Evolutionary conservation across 495 filamentous ascomycete genomes (phyloP).

Genomic region (Ascodesmis nigricans): DNA sequence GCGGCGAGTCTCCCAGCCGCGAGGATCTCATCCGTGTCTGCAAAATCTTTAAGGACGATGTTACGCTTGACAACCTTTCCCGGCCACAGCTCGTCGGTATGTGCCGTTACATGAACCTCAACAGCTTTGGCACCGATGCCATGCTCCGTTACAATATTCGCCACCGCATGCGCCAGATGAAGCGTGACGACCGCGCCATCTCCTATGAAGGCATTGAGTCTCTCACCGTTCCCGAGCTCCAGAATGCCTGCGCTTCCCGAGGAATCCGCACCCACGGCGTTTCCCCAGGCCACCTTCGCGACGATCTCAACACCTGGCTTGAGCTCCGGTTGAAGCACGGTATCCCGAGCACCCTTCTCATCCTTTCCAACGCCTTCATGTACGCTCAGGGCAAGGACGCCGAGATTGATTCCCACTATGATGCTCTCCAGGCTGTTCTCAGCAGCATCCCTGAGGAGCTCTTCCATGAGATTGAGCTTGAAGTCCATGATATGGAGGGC

Average conservation of each 20-base stretch:
- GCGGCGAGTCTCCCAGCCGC: conserved; percentile 67
- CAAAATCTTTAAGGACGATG: conserved; percentile 97
- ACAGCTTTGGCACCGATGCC: conserved; percentile 85
- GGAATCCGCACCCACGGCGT: conserved; percentile 84
- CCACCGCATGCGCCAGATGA: conserved; percentile 97
- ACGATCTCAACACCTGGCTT: conserved; percentile 86
- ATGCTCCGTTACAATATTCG: conserved; percentile 97
- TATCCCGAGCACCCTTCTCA: conserved; percentile 81
- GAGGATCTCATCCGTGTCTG: conserved; percentile 95
- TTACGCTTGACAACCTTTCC: conserved; percentile 93
- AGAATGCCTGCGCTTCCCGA: conserved; percentile 71
- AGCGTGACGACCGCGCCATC: conserved; percentile 89
- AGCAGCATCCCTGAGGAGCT: conserved; percentile 92
- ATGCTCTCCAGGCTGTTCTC: conserved; percentile 75
- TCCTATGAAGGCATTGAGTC: conserved; percentile 84
- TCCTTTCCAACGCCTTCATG: conserved; percentile 92
- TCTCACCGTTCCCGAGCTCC: conserved; percentile 79
- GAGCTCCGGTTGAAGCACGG: conserved; percentile 82
- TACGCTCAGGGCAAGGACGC: conserved; percentile 70
- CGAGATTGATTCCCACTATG: conserved; percentile 75
- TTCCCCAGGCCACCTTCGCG: conserved; percentile 63
- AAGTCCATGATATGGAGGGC: conserved; percentile 90
- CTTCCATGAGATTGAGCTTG: conserved; percentile 98
- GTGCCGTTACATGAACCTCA: conserved; percentile 95
- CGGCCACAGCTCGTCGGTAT: conserved; percentile 90